Evolutionary conservation across 2,329 filamentous ascomycete species (phyloP).

Genomic region (Thermothelomyces thermophilus): DNA sequence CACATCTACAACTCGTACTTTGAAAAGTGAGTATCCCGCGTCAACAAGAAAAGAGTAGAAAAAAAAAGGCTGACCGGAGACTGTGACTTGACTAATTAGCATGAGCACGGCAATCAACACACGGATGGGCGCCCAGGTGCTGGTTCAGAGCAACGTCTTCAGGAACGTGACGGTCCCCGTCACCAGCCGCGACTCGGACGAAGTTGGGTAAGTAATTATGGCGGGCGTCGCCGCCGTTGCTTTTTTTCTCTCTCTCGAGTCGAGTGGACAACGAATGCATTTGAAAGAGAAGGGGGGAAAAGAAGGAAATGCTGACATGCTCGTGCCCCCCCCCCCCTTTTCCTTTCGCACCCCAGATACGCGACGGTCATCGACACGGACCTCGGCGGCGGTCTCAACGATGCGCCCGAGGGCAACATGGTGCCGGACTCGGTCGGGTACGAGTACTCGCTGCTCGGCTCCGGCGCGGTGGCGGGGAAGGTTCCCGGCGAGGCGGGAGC

Average conservation of each 20-base stretch:
- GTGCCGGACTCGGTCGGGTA: constrained; percentile 42
- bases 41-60: neutral
- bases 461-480: constrained; percentile 32
- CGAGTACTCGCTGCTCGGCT: constrained; percentile 46
- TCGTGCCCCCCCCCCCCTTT: too few species aligned
- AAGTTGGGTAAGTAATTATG: constrained; percentile 33
- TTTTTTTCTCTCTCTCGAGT: neutral
- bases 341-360: constrained; percentile 26
- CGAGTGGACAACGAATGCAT: too few species aligned
- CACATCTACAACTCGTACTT: constrained; percentile 40
- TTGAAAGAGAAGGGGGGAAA: too few species aligned
- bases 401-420: constrained; percentile 45
- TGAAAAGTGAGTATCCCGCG: constrained; percentile 13
- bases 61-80: neutral
- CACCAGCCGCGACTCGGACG: constrained; percentile 36
- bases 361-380: constrained; percentile 37
- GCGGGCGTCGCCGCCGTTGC: neutral
- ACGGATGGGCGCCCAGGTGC: constrained; percentile 50
- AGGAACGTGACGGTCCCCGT: constrained; percentile 33
- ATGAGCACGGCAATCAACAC: constrained; percentile 48
- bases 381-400: constrained; percentile 40
- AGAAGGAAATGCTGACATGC: neutral
- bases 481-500: constrained; percentile 19
- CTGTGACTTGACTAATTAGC: constrained; percentile 34
- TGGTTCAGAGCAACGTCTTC: constrained; percentile 51